Evolutionary conservation across 768 basidiomycete species (phyloP).

Genomic region (Ramaria sp.): DNA sequence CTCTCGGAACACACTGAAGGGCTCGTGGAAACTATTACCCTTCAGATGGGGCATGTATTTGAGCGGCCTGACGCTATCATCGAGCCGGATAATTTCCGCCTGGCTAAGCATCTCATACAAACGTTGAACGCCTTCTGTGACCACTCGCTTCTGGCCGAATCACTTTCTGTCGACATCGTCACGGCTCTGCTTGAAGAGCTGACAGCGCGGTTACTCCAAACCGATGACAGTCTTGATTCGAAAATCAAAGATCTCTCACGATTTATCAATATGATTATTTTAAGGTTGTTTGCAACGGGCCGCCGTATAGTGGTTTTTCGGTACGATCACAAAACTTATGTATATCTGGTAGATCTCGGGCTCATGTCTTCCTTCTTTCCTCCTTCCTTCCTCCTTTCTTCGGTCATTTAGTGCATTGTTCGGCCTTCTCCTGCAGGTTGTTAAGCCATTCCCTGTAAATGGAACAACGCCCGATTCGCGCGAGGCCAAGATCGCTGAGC

Average conservation of each 20-base stretch:
- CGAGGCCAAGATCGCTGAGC: conserved; percentile 82
- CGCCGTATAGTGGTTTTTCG: conserved; percentile 85
- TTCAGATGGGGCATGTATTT: conserved; percentile 89
- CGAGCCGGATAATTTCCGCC: conserved; percentile 73
- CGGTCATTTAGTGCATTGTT: conserved; percentile 53
- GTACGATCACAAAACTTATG: conserved; percentile 31
- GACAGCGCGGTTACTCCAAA: conserved; percentile 83
- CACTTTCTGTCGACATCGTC: conserved; percentile 74
- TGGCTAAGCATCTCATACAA: conserved; percentile 96
- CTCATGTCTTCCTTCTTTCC: conserved; percentile 9
- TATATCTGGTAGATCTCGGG: background rate
- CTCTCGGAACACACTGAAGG: conserved; percentile 72
- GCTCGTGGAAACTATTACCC: conserved; percentile 80
- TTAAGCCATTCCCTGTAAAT: conserved; percentile 72
- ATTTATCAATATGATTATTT: conserved; percentile 97
- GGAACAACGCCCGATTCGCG: conserved; percentile 66
- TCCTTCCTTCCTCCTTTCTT: background rate
- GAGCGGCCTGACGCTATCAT: conserved; percentile 67
- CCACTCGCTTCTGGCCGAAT: conserved; percentile 77
- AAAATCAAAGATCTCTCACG: conserved; percentile 89
- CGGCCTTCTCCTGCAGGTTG: conserved; percentile 67
- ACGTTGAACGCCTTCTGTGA: conserved; percentile 94
- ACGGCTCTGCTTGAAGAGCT: conserved; percentile 86
- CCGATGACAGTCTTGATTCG: conserved; percentile 74
- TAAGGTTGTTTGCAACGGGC: conserved; percentile 86